Evolutionary conservation across 164 flowering plant genomes (phyloP).

Genomic region (Buxus sempervirens): DNA sequence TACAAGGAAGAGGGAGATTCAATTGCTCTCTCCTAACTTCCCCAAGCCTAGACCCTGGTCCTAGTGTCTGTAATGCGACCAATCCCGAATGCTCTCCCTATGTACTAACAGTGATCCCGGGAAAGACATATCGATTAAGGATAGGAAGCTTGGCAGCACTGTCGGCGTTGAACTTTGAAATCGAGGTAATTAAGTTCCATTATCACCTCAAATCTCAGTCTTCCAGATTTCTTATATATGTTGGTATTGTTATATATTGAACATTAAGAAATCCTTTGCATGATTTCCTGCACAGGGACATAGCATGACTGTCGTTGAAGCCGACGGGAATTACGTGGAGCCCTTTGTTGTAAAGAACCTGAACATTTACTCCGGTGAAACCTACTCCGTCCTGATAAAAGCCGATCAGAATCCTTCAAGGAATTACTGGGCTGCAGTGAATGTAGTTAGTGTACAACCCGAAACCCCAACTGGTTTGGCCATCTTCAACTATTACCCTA

Average conservation of each 20-base stretch:
- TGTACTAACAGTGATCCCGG: conserved; percentile 56
- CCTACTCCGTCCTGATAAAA: conserved; percentile 67
- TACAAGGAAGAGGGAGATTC: conserved; percentile 79
- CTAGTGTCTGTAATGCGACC: conserved; percentile 51
- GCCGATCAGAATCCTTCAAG: conserved; percentile 65
- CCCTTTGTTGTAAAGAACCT: conserved; percentile 63
- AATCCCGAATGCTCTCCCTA: conserved; percentile 64
- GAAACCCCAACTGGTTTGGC: conserved; percentile 55
- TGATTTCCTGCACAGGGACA: conserved; percentile 51
- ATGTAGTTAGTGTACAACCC: conserved; percentile 42
- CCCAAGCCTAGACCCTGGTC: conserved; percentile 19
- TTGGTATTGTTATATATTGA: too few relatives aligned
- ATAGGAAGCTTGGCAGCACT: conserved; percentile 66
- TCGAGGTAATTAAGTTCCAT: conserved; percentile 54
- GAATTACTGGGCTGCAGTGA: conserved; percentile 62
- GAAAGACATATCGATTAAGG: conserved; percentile 72
- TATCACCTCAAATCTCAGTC: neutral
- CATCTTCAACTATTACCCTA: conserved; percentile 72
- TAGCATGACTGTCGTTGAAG: conserved; percentile 83
- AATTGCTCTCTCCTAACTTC: conserved; percentile 41
- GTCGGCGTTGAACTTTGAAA: conserved; percentile 73
- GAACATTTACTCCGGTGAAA: conserved; percentile 81
- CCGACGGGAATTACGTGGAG: conserved; percentile 83
- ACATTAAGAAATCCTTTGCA: neutral
- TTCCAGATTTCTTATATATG: too few relatives aligned